phyloP scores from a whole-genome alignment of 352 stramenopile species.

The Phytophthora agathidicida region DNA sequence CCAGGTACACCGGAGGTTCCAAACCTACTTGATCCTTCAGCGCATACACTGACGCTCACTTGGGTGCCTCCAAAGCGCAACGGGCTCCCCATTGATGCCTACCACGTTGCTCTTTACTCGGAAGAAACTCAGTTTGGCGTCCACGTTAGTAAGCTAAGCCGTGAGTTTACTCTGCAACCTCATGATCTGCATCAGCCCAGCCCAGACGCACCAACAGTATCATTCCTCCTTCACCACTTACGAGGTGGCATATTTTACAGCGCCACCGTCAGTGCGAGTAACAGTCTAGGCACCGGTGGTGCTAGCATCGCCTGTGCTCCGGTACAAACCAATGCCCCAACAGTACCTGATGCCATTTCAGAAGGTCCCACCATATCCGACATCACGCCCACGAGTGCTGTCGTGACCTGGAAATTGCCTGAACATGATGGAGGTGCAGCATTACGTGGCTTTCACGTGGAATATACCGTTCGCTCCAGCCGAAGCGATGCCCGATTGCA shows the following conservation, averaged over 20 bases:
- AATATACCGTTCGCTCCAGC: conserved; percentile 47
- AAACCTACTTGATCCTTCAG: conserved; percentile 31
- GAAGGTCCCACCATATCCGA: conserved; percentile 32
- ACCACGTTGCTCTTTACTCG: conserved; percentile 50
- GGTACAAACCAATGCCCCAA: conserved; percentile 47
- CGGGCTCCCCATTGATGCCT: conserved; percentile 50
- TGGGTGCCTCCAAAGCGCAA: conserved; percentile 58
- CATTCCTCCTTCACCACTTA: conserved; percentile 38
- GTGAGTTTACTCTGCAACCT: conserved; percentile 35
- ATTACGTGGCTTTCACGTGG: conserved; percentile 52
- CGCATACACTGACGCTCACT: conserved; percentile 49
- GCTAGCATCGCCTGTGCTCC: conserved; percentile 44
- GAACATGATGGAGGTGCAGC: conserved; percentile 58
- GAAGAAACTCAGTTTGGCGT: conserved; percentile 73
- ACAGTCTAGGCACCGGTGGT: conserved; percentile 48
- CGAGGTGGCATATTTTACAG: conserved; percentile 55
- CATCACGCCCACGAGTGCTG: conserved; percentile 52
- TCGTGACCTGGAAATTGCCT: conserved; percentile 46
- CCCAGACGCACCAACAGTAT: not conserved
- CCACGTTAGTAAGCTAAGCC: conserved; percentile 42
- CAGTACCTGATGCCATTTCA: conserved; percentile 40
- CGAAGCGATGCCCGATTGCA: conserved; percentile 5
- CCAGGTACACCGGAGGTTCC: conserved; percentile 39
- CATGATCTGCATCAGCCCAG: conserved; percentile 25
- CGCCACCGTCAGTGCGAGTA: conserved; percentile 46